Evolutionary conservation across 805 yeast species (phyloP).

Genomic region (Ogataea saltuana): DNA sequence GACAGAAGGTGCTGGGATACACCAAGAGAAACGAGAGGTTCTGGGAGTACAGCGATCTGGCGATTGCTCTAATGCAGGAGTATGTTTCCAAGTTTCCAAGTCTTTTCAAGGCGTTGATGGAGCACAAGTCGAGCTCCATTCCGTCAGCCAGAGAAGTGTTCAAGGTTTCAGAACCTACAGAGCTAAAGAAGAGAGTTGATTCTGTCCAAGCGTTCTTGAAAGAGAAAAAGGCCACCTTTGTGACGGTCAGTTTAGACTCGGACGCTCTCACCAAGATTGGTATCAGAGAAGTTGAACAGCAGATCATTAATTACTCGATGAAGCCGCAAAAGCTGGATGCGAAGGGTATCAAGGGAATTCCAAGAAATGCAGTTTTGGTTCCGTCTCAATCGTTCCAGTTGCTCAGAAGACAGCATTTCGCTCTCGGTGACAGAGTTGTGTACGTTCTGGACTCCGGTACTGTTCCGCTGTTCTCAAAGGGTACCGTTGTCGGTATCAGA

Average conservation of each 20-base stretch:
- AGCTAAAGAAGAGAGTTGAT: conserved; percentile 45
- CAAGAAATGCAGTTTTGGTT: conserved; percentile 76
- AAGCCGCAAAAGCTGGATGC: conserved; percentile 47
- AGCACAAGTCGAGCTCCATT: conserved; percentile 31
- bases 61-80: conserved; percentile 62
- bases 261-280: conserved; percentile 72
- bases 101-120: conserved; percentile 44
- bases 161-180: conserved; percentile 40
- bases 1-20: conserved; percentile 86
- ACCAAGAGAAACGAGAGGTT: conserved; percentile 62
- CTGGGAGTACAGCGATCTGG: conserved; percentile 85
- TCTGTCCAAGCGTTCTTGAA: conserved; percentile 45
- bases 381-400: conserved; percentile 72
- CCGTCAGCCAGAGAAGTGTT: conserved; percentile 42
- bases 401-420: conserved; percentile 73
- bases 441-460: conserved; percentile 86
- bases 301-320: conserved; percentile 47
- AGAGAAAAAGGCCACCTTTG: conserved; percentile 47
- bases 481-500: conserved; percentile 76
- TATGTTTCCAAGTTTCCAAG: conserved; percentile 64
- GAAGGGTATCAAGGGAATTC: conserved; percentile 75
- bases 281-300: conserved; percentile 65
- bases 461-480: conserved; percentile 83
- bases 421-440: conserved; percentile 86
- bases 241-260: conserved; percentile 70